Evolutionary conservation across 306 rosid species (phyloP).

Genomic region (Psophocarpus tetragonolobus): DNA sequence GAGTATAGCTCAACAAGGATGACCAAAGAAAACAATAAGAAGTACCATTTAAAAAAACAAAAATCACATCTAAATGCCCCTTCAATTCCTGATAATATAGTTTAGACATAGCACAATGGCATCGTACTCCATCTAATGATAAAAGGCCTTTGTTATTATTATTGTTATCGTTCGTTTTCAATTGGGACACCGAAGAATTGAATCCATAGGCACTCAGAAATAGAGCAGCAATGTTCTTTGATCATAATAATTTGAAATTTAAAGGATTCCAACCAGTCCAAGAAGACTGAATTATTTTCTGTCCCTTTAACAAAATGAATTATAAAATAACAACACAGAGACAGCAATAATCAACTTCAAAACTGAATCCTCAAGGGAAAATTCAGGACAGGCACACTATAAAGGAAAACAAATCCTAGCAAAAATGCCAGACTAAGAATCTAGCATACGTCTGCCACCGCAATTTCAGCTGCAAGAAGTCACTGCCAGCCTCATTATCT

Average conservation of each 20-base stretch:
- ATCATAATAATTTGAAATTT: neutral
- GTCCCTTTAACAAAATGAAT: neutral
- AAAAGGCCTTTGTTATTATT: neutral
- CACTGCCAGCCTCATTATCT: neutral
- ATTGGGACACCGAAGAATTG: neutral
- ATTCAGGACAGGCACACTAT: neutral
- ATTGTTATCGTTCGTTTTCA: neutral
- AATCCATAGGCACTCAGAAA: neutral
- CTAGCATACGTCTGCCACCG: neutral
- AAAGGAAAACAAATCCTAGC: neutral
- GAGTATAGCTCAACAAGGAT: neutral
- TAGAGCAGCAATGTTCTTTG: neutral
- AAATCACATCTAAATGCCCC: too few relatives aligned
- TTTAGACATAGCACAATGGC: conserved; percentile 4
- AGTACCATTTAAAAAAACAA: neutral
- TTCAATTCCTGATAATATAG: neutral
- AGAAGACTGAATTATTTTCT: neutral
- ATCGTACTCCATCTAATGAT: neutral
- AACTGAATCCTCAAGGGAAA: neutral
- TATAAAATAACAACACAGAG: neutral
- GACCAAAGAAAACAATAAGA: neutral
- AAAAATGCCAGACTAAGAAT: too few relatives aligned
- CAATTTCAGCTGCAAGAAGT: neutral
- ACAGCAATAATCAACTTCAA: neutral
- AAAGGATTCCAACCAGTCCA: conserved; percentile 10